Conservation (phyloP, 2,329 filamentous ascomycete species). For the Dactylellina parvicollis region DNA sequence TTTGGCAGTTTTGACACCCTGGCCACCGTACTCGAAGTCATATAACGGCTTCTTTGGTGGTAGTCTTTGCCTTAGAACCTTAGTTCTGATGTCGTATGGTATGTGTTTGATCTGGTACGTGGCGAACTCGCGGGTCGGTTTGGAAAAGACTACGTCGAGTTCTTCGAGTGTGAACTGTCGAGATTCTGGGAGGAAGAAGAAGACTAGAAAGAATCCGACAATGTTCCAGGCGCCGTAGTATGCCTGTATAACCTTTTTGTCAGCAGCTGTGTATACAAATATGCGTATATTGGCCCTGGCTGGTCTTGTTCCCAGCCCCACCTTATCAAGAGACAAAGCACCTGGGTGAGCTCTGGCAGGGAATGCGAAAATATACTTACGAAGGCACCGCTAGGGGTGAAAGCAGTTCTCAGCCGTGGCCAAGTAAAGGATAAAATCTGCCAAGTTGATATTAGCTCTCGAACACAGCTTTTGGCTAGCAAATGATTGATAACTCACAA, state of each 20-base stretch:
- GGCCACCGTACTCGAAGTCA: slow-evolving; percentile 27
- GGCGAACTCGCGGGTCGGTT: slow-evolving; percentile 22
- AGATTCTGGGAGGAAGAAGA: slow-evolving; percentile 64
- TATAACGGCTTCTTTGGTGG: slow-evolving; percentile 34
- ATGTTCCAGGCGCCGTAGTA: slow-evolving; percentile 67
- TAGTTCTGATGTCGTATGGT: slow-evolving; percentile 21
- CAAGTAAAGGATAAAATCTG: slow-evolving; percentile 63
- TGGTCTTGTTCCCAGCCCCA: no score
- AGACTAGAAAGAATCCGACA: slow-evolving; percentile 63
- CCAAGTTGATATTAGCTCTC: slow-evolving; percentile 38
- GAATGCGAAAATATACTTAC: slow-evolving; percentile 49
- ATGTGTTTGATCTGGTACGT: slow-evolving; percentile 31
- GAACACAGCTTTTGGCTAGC: not conserved
- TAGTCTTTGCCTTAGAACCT: slow-evolving; percentile 25
- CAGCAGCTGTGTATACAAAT: no score
- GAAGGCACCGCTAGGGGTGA: slow-evolving; percentile 65
- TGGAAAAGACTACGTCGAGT: slow-evolving; percentile 61
- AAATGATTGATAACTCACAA: slow-evolving; percentile 9
- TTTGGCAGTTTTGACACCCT: slow-evolving; percentile 3
- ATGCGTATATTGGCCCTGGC: no score
- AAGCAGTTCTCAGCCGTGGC: slow-evolving; percentile 64
- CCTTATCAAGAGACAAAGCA: no score
- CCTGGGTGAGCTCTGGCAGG: not conserved
- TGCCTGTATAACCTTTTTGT: slow-evolving; percentile 5
- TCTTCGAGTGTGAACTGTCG: slow-evolving; percentile 65